Evolutionary conservation across 768 basidiomycete species (phyloP), one percentile per base, ranked within the genome.

Genomic region (Leccinum disarticulatum): DNA sequence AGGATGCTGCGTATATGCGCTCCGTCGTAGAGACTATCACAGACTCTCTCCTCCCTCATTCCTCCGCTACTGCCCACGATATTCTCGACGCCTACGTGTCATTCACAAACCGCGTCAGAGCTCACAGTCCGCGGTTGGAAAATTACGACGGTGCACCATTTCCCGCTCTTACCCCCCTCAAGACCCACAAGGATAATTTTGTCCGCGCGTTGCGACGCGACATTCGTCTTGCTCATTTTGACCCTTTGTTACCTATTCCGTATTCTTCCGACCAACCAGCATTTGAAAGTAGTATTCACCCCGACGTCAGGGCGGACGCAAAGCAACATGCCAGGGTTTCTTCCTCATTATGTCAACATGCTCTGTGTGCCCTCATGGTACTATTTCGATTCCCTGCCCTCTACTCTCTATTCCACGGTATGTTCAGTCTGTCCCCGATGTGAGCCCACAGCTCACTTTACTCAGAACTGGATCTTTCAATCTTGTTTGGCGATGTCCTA

Each of bases 11-110:
- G 0, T 73, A 62, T 60, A 67, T 86, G 38, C 70, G 67, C 25
- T 81, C 83, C 1, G 74, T 81, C 47, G 63, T 84, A 15, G 72
- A 77, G 49, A 81, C 80, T 11, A 76, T 88, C 41, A 55, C 77
- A 9, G 78, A 79, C 60, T 83, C 84, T 4, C 62, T 78, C 27
- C 68, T 73, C n/a, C 74, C 79, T 27, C 67, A 69, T 2, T 70
- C 73, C 7, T 62, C 69, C 33, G 70, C 82, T n/a, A 76, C 80
- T 1, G 58, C 75, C 28, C 83, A 85, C 63, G 85, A 86, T 69
- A 72, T 88, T 59, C 73, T 80, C 43, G 86, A 90, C 66, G 85
- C 87, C 11, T 89, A 89, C 65, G 76, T 72, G 62, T 75, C 78
- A 0, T 75, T 89, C 47, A 78, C 79, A 0, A 69, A 70, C 30